phyloP scores from a whole-genome alignment of 73 alveolate species.

The Tetrahymena thermophila region DNA sequence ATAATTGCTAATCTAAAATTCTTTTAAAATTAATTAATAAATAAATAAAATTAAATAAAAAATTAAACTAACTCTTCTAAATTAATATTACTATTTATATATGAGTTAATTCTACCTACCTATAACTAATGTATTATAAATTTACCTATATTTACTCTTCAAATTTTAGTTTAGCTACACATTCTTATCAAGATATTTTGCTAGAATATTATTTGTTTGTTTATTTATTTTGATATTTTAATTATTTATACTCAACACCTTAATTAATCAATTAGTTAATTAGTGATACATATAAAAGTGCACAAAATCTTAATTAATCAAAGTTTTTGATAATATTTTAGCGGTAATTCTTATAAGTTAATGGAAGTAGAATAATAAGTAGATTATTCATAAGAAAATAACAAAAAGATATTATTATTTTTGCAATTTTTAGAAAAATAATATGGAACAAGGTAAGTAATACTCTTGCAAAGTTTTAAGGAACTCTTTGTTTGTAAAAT shows the following conservation, averaged over 20 bases:
- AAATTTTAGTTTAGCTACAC: no score
- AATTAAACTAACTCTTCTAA: not conserved
- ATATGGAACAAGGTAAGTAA: not conserved
- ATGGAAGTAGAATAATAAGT: not conserved
- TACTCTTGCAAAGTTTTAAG: not conserved
- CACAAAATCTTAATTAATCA: not conserved
- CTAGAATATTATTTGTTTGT: not conserved
- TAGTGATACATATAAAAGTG: not conserved
- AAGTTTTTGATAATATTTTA: not conserved
- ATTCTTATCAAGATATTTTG: not conserved
- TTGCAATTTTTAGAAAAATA: not conserved
- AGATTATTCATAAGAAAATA: not conserved
- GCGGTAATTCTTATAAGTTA: not conserved
- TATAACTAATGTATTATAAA: no score
- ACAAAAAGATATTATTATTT: not conserved
- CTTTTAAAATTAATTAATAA: no score
- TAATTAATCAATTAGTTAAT: not conserved
- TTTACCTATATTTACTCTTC: no score
- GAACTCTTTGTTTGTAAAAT: not conserved
- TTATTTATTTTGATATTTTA: no score
- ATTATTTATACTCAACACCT: no score
- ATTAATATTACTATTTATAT: not conserved
- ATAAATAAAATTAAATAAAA: no score
- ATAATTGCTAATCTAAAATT: not conserved
- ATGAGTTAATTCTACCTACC: not conserved